Evolutionary conservation across 139 green algal genomes (phyloP).

Genomic region (Tetraselmis striata): DNA sequence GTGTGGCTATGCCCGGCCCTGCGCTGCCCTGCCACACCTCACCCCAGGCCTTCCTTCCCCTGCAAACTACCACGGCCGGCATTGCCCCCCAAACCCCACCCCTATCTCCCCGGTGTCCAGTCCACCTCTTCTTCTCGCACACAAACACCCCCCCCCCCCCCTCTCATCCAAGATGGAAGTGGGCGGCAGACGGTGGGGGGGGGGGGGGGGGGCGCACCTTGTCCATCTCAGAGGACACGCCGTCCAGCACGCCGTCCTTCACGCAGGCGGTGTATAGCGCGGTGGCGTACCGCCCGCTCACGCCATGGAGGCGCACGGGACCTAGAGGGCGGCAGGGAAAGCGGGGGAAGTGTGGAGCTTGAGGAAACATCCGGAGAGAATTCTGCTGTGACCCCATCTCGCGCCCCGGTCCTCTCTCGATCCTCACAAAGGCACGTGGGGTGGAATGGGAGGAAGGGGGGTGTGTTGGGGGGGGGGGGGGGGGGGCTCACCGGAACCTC

Average conservation of each 20-base stretch:
- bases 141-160: too few relatives aligned
- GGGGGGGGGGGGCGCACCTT: constrained; percentile 24
- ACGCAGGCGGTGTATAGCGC: constrained; percentile 47
- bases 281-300: constrained; percentile 51
- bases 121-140: too few relatives aligned
- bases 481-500: neutral
- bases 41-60: too few relatives aligned
- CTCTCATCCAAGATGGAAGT: too few relatives aligned
- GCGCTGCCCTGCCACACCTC: too few relatives aligned
- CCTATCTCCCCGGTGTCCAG: too few relatives aligned
- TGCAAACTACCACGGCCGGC: too few relatives aligned
- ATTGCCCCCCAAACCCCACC: too few relatives aligned
- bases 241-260: constrained; percentile 33
- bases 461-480: neutral
- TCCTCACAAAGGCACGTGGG: neutral
- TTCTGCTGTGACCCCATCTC: neutral
- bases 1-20: too few relatives aligned
- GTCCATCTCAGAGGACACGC: constrained; percentile 39
- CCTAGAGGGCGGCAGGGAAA: constrained; percentile 1
- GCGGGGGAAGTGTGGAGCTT: neutral
- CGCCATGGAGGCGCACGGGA: constrained; percentile 28
- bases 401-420: neutral
- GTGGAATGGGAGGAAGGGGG: too few relatives aligned
- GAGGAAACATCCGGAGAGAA: neutral
- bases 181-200: too few relatives aligned